Evolutionary conservation across 2,329 filamentous ascomycete genomes (phyloP), one percentile per base, ranked within the genome.

Genomic region (Cordyceps javanica): DNA sequence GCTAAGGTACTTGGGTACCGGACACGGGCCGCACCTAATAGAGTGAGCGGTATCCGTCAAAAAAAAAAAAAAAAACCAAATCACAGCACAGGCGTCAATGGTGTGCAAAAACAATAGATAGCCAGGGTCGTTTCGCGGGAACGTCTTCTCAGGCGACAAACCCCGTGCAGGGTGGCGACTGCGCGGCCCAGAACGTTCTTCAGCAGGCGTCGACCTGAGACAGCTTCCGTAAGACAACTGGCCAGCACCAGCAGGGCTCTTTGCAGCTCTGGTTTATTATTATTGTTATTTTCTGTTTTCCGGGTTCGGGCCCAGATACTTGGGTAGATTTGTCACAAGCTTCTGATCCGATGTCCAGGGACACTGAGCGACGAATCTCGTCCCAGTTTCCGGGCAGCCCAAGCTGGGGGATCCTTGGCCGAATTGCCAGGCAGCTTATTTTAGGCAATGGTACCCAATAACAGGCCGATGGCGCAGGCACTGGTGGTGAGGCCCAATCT

Each of bases 121-220:
- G 19, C 19, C 14, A 42, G 11, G 11, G 26, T 44, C 10, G 36
- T 44, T 21, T 49, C 26, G 25, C 28, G 10, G 44, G 26, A 19
- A 48, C 26, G 11, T 36, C 28, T 3, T 28, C 21, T 39, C 36
- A 41, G 9, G 8, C 21, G 7, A 8, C 8, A 41, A 25, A 44
- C 39, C 51, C 51, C 51, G 51, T 54, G 51, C 51, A 54, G 51
- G 14, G 39, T 54, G 51, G 51, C 39, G 19, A 54, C 51, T 44
- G 51, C 38, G 39, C 38, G 51, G 51, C 51, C 51, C 51, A 54
- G 51, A 54, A 44, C 48, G 48, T 51, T 42, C 48, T 48, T 23
- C 45, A 16, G 28, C 48, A 21, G 5, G 34, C 16, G 39, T 42
- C 14, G 26, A 44, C 51, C 39, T 54, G 51, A 54, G 51, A 54